phyloP scores from a whole-genome alignment of 208 protist genomes.

The Leishmania mexicana region DNA sequence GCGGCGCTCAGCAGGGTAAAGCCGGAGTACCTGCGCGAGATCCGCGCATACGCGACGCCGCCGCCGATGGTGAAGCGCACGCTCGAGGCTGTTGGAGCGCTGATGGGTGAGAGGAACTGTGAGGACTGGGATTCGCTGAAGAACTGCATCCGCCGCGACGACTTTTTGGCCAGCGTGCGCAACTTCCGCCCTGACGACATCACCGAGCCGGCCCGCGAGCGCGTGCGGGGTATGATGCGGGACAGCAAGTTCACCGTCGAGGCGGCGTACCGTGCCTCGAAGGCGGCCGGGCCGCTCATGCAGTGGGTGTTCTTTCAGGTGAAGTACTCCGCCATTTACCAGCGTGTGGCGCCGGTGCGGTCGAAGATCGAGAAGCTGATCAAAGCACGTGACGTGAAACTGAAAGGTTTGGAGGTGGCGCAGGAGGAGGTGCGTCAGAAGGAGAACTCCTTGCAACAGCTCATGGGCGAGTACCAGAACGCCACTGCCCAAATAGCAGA shows the following conservation, averaged over 20 bases:
- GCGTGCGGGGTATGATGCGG: conserved; percentile 81
- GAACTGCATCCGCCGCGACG: conserved; percentile 88
- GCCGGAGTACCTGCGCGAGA: conserved; percentile 96
- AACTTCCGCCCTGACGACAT: conserved; percentile 94
- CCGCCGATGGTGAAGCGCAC: conserved; percentile 95
- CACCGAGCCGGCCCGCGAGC: conserved; percentile 55
- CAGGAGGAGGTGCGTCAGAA: conserved; percentile 87
- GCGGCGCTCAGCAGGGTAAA: conserved; percentile 97
- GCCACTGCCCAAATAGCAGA: conserved; percentile 93
- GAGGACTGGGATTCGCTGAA: conserved; percentile 96
- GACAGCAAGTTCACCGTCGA: conserved; percentile 95
- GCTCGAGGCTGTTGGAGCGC: conserved; percentile 90
- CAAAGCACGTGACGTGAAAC: conserved; percentile 63
- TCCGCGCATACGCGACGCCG: conserved; percentile 96
- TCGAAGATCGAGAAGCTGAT: conserved; percentile 92
- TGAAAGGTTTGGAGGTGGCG: conserved; percentile 51
- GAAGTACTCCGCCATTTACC: conserved; percentile 94
- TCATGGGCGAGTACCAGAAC: conserved; percentile 95
- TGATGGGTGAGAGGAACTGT: conserved; percentile 82
- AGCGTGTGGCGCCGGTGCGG: conserved; percentile 94
- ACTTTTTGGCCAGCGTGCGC: conserved; percentile 96
- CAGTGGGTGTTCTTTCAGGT: conserved; percentile 97
- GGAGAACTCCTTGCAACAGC: conserved; percentile 82
- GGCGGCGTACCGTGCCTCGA: conserved; percentile 93
- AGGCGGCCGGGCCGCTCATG: conserved; percentile 97